Evolutionary conservation across 805 yeast species (phyloP), one percentile per base, ranked within the genome.

Genomic region (Yamadazyma sp.): DNA sequence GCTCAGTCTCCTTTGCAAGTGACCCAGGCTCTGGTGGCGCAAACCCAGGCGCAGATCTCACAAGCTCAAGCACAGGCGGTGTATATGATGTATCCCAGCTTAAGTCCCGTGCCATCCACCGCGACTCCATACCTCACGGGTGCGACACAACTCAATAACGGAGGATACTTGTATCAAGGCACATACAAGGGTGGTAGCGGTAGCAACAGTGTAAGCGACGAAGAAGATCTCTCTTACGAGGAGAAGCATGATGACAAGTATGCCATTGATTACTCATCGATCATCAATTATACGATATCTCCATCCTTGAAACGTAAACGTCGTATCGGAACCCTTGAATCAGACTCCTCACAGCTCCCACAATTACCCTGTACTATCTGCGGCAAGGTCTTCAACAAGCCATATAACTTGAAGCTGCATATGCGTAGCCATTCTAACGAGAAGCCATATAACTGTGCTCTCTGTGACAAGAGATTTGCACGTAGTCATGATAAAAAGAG

Each of bases 401-500:
- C 75, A 5, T 73, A 73, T 54, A 73, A 73, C 49, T 57, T 73
- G 40, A 70, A 70, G 44, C 64, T 71, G 5, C 79, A 73, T 49
- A 70, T 67, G 67, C 70, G 65, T 42, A 69, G 75, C 7, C 64
- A 84, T 56, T 80, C 87, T 4, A 71, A 74, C 32, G 90, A 80
- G 34, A 76, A 82, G 40, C 93, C 93, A 5, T 83, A 67, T 60
- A 71, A 72, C 31, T 84, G 93, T 54, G 59, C 73, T 13, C 67
- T 69, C 38, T 84, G 93, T 55, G 66, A 73, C 13, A 78, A 80
- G 54, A 75, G 80, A 7, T 84, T 84, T 68, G 89, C 91, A 3
- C 67, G 93, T 14, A 78, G 81, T 38, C 91, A 84, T 52, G 93
- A 84, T 56, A 70, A 82, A 38, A 80, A 80, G 49, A 72, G 93